Evolutionary conservation across 768 basidiomycete genomes (phyloP), one percentile per base, ranked within the genome.

Genomic region (Leucosporidium yakuticum): DNA sequence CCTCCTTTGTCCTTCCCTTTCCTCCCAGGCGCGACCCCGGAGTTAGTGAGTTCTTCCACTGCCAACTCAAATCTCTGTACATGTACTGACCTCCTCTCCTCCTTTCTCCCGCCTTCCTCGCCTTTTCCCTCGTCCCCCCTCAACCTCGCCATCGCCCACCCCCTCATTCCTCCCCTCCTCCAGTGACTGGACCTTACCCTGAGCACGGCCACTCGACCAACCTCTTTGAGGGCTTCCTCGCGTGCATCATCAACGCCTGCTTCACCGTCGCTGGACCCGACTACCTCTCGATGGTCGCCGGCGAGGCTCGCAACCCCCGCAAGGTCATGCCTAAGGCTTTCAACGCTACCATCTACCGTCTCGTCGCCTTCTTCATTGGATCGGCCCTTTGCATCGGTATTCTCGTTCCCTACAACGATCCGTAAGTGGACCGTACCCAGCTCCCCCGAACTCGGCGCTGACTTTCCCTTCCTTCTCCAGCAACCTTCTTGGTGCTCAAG

Each of bases 341-440:
- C 74, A 83, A 80, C 62, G 82, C 84, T 21, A 85, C 86, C 34
- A 87, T 86, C 77, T 80, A 85, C 69, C 83, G 91, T 73, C 91
- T 95, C 73, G 82, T 91, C 23, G 79, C 94, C 29, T 94, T 71
- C 78, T 88, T 88, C 77, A 74, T 82, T 63, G 76, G 77, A 34
- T 83, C 90, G 51, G 88, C 88, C 5, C 80, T 84, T 66, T 78
- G 91, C 63, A 91, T 95, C 70, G 90, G 91, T 55, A 80, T 92
- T 1, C 85, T 95, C 51, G 88, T 91, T n/a, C 90, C 91, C 0
- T 91, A 84, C 58, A 86, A 83, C 74, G 81, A 86, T 63, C 65
- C 62, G 87, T 87, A 2, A 91, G 89, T 31, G 91, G 9, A 6
- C 34, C 20, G 11, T 15, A 6, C 4, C n/a, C 49, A n/a, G 50